phyloP scores from a whole-genome alignment of 2,329 filamentous ascomycete species.

The Colletotrichum kahawae region DNA sequence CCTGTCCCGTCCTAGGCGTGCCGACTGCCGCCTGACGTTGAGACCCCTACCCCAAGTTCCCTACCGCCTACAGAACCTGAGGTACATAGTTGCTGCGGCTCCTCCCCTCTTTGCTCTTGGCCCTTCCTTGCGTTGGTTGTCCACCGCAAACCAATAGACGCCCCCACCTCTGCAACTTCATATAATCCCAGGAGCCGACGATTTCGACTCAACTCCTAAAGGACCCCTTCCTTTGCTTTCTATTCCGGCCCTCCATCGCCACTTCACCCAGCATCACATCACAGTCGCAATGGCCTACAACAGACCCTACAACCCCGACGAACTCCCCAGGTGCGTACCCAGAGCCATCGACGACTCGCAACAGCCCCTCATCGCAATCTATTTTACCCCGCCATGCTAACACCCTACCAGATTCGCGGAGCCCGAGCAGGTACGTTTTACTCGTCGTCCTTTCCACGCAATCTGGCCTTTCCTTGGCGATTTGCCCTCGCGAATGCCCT shows the following conservation, averaged over 20 bases:
- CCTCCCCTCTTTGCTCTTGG: neutral
- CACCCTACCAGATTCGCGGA: conserved; percentile 67
- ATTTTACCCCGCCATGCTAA: conserved; percentile 28
- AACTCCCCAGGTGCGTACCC: conserved; percentile 80
- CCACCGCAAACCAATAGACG: neutral
- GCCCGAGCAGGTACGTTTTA: conserved; percentile 66
- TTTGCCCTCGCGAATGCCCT: neutral
- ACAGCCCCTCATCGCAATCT: conserved; percentile 6
- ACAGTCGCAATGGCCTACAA: conserved; percentile 86
- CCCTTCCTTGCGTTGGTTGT: neutral
- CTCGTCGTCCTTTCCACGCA: conserved; percentile 3
- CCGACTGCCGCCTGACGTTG: conserved; percentile 19
- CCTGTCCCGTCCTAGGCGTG: conserved; percentile 3
- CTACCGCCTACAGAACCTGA: neutral
- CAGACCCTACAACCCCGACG: conserved; percentile 89
- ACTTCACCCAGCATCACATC: neutral
- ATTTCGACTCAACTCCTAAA: neutral
- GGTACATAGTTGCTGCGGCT: conserved; percentile 11
- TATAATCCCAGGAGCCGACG: conserved; percentile 8
- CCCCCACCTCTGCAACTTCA: conserved; percentile 17
- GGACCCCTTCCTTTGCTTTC: neutral
- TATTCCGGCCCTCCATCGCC: neutral
- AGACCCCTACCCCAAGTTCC: neutral
- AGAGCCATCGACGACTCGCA: conserved; percentile 13
- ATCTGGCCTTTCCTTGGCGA: conserved; percentile 3